Evolutionary conservation across 2,329 filamentous ascomycete species (phyloP).

Genomic region (Epichloe bromicola): DNA sequence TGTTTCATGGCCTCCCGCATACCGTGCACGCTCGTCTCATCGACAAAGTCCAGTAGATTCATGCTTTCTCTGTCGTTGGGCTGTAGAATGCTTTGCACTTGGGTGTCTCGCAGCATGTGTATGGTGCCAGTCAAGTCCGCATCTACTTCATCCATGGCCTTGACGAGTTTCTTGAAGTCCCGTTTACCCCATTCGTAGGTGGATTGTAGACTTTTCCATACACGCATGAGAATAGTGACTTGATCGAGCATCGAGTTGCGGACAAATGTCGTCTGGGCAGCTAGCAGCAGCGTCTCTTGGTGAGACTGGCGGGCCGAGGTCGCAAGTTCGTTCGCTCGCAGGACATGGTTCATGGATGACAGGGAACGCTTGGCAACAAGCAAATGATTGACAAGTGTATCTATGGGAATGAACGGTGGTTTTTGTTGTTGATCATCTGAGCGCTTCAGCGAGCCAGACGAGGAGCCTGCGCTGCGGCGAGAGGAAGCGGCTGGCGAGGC

Average conservation of each 20-base stretch:
- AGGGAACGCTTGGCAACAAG: conserved; percentile 80
- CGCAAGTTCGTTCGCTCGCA: conserved; percentile 77
- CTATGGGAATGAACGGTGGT: conserved; percentile 33
- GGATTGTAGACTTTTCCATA: conserved; percentile 37
- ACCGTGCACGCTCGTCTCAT: conserved; percentile 54
- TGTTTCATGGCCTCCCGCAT: conserved; percentile 55
- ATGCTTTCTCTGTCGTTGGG: conserved; percentile 45
- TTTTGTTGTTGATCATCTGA: conserved; percentile 13
- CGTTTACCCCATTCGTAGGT: conserved; percentile 45
- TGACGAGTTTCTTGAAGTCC: conserved; percentile 49
- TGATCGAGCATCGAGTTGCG: conserved; percentile 47
- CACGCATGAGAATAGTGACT: conserved; percentile 34
- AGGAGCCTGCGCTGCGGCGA: conserved; percentile 25
- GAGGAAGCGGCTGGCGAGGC: conserved; percentile 21
- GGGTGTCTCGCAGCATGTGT: conserved; percentile 47
- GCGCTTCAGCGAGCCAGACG: conserved; percentile 20
- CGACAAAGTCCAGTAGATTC: conserved; percentile 63
- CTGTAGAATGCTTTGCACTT: conserved; percentile 51
- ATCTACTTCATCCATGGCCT: conserved; percentile 54
- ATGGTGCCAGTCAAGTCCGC: conserved; percentile 53
- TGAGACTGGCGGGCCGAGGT: conserved; percentile 61
- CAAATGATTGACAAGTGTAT: conserved; percentile 71
- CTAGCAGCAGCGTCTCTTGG: conserved; percentile 65
- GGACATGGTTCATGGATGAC: conserved; percentile 68
- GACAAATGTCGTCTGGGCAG: conserved; percentile 56